These are phyloP conservation scores for Phytophthora palmivora DNA, from an alignment of 352 stramenopile genomes.

Conservation along the genomic window DNA sequence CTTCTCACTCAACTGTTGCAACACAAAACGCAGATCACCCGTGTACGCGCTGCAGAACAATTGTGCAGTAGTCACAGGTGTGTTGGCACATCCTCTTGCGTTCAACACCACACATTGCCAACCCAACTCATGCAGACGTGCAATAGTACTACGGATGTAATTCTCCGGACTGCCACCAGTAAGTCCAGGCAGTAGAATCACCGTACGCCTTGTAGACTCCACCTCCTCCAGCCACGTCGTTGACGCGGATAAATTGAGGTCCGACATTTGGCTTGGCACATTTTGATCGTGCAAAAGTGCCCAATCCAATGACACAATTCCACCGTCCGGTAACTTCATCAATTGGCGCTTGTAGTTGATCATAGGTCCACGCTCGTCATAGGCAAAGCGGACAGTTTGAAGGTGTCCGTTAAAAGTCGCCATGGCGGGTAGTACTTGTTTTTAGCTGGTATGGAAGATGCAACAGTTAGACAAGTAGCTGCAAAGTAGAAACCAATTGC, in stretches of 20 bases:
- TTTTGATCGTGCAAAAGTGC: slow-evolving; percentile 38
- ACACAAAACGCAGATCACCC: slow-evolving; percentile 63
- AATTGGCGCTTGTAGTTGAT: slow-evolving; percentile 71
- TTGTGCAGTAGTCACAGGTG: slow-evolving; percentile 58
- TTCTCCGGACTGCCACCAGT: slow-evolving; percentile 74
- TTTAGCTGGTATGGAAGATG: slow-evolving; percentile 37
- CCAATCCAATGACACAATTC: slow-evolving; percentile 82
- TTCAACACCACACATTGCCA: slow-evolving; percentile 85
- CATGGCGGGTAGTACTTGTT: slow-evolving; percentile 63
- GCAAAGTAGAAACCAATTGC: background rate
- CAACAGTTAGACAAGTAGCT: slow-evolving; percentile 15
- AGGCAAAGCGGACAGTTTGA: slow-evolving; percentile 66
- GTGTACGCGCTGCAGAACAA: slow-evolving; percentile 82
- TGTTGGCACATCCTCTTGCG: slow-evolving; percentile 69
- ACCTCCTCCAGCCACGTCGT: slow-evolving; percentile 41
- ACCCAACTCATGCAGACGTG: slow-evolving; percentile 42
- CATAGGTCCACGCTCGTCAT: slow-evolving; percentile 34
- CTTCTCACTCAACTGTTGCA: slow-evolving; percentile 43
- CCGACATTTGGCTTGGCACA: slow-evolving; percentile 7
- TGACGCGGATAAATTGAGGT: slow-evolving; percentile 13
- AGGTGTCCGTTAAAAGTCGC: slow-evolving; percentile 69
- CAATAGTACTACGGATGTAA: slow-evolving; percentile 74
- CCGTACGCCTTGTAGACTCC: slow-evolving; percentile 41
- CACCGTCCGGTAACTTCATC: slow-evolving; percentile 63
- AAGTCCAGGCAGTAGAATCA: slow-evolving; percentile 72